These are phyloP conservation scores for Aethionema arabicum DNA, from an alignment of 345 rosid genomes.

Conservation along the genomic window DNA sequence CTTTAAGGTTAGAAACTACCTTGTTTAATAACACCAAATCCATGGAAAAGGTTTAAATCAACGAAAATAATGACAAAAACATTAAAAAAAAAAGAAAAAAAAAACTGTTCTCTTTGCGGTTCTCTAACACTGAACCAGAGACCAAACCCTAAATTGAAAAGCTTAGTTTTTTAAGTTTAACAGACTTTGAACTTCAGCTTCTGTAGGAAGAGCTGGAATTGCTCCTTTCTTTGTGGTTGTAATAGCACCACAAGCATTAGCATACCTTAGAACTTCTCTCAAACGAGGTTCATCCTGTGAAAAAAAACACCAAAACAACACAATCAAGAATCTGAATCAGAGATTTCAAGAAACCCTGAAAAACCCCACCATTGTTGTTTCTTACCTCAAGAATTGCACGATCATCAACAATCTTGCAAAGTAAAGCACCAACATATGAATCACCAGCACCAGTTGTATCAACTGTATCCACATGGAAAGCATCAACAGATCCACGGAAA, in stretches of 20 bases:
- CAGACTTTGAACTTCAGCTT: slow-evolving; percentile 54
- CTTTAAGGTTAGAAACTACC: slow-evolving; percentile 35
- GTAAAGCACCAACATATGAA: slow-evolving; percentile 83
- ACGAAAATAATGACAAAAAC: slow-evolving; percentile 7
- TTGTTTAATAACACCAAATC: not conserved
- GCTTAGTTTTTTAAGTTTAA: slow-evolving; percentile 36
- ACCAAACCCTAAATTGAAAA: not conserved
- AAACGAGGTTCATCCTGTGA: slow-evolving; percentile 76
- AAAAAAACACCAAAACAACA: not conserved
- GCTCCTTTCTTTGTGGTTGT: slow-evolving; percentile 98
- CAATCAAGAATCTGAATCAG: not conserved
- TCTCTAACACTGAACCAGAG: not conserved
- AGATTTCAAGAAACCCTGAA: not conserved
- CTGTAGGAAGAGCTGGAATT: slow-evolving; percentile 85
- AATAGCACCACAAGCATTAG: slow-evolving; percentile 96
- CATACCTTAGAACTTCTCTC: slow-evolving; percentile 69
- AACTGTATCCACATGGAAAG: slow-evolving; percentile 67
- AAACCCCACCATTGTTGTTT: no score
- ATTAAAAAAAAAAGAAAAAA: not conserved
- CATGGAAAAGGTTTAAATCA: not conserved
- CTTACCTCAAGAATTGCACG: slow-evolving; percentile 65
- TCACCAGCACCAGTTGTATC: slow-evolving; percentile 99
- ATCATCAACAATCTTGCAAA: slow-evolving; percentile 77
- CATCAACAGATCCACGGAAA: slow-evolving; percentile 77
- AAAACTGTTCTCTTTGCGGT: slow-evolving; percentile 9